Evolutionary conservation across 2,329 filamentous ascomycete species (phyloP), one percentile per base, ranked within the genome.

Genomic region (Pyrenochaeta sp.): DNA sequence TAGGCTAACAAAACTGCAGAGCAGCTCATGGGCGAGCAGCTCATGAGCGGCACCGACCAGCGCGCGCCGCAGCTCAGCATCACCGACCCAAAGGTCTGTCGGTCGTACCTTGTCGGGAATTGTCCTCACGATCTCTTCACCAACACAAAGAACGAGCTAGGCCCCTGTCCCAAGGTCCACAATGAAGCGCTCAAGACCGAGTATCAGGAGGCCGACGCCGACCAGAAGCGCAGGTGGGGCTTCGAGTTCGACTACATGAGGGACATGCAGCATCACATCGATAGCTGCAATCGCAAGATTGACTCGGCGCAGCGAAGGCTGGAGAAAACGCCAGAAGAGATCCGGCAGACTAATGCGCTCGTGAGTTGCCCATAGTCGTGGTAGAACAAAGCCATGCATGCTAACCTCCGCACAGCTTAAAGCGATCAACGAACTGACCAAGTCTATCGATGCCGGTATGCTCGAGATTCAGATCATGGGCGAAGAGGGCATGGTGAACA

Each of bases 51-150:
- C 74, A 86, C 86, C 61, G 88, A 89, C 51, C 84, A 89, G 53
- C 90, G 89, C 79, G 87, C 88, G 64, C 85, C 90, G 33, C 90
- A 96, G 76, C 85, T 98, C 66, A 89, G 90, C 60, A 90, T 99
- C 68, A 95, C 88, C 54, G 95, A 98, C 77, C 85, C 90, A 48
- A 97, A 96, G 79, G 91, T 97, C 67, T 99, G 95, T 82, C 91
- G 92, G 49, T 97, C 93, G 15, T 98, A 94, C 77, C 85, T 99
- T 44, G 92, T 87, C 58, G 95, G 95, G 67, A 96, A 91, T 54
- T 99, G 95, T 76, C 95, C 95, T 0, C 94, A 98, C 82, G 95
- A 99, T 75, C 91, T 99, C 72, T 99, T 99, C 84, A 99, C 94
- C 63, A 99, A 99, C 80, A 99, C 95, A 40, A 98, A 97, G 81